A percentile compares a stretch with the other conserved stretches of the same genome.
phyloP scores from a whole-genome alignment of 139 green algal genomes.

The Haematococcus lacustris region DNA sequence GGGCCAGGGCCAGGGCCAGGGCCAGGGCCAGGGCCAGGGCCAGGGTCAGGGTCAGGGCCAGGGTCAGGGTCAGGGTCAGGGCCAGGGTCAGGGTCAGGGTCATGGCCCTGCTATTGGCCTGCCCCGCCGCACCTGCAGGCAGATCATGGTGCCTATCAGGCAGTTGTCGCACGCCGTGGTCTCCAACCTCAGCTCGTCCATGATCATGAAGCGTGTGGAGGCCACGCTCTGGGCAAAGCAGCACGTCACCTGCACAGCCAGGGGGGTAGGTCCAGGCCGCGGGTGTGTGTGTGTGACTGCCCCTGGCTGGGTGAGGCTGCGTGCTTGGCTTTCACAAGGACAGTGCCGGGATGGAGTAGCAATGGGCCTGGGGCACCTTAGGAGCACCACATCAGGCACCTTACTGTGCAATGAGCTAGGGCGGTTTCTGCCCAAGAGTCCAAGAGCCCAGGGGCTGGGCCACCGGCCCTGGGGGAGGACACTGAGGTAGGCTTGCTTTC shows the following conservation, averaged over 20 bases:
- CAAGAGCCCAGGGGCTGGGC: too few species aligned
- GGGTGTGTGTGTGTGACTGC: not conserved
- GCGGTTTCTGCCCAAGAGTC: too few species aligned
- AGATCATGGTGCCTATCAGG: slow-evolving; percentile 45
- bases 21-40: too few species aligned
- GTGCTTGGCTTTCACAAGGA: not conserved
- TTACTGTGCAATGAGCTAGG: too few species aligned
- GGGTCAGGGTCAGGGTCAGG: too few species aligned
- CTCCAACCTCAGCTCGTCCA: slow-evolving; percentile 62
- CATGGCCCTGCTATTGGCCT: too few species aligned
- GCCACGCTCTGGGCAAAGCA: slow-evolving; percentile 55
- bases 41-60: too few species aligned
- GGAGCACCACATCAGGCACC: too few species aligned
- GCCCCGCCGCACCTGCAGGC: slow-evolving; percentile 17
- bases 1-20: too few species aligned
- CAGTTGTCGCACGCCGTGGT: slow-evolving; percentile 82
- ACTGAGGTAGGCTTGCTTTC: too few species aligned
- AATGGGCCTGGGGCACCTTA: not conserved
- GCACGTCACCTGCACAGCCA: slow-evolving; percentile 27
- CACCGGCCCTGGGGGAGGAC: too few species aligned
- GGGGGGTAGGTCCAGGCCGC: not conserved
- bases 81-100: too few species aligned
- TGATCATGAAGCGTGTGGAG: slow-evolving; percentile 66
- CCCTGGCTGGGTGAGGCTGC: not conserved
- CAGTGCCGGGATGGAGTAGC: not conserved